These are phyloP conservation scores for Chenopodium berlandieri DNA, from an alignment of 148 eudicot genomes.

Conservation along the genomic window DNA sequence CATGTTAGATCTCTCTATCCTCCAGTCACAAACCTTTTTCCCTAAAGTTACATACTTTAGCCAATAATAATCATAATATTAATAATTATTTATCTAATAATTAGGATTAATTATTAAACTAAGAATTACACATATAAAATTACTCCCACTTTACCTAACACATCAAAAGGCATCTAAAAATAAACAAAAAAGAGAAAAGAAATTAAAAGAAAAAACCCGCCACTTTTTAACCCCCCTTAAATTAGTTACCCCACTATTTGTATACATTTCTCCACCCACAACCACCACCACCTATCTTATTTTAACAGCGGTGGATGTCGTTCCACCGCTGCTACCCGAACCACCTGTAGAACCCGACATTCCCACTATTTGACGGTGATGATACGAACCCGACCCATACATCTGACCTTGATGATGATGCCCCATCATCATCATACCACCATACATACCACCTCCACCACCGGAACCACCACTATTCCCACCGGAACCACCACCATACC, in stretches of 20 bases:
- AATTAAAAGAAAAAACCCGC: not conserved
- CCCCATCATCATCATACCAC: constrained; percentile 31
- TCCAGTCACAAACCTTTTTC: not conserved
- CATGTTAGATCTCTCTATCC: not conserved
- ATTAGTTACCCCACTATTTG: not conserved
- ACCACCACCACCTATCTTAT: not conserved
- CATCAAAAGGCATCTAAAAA: not conserved
- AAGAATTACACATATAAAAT: not conserved
- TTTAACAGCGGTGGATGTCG: not conserved
- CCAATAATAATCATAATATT: not conserved
- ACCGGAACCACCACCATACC: constrained; percentile 6
- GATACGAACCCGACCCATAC: constrained; percentile 26
- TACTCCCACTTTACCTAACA: not conserved
- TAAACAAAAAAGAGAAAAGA: not conserved
- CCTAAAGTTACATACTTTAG: not conserved
- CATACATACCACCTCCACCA: constrained; percentile 17
- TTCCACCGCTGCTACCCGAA: not conserved
- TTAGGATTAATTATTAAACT: not conserved
- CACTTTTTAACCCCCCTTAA: not conserved
- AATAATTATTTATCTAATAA: not conserved
- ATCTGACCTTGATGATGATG: constrained; percentile 32
- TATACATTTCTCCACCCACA: not conserved
- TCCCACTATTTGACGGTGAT: constrained; percentile 3
- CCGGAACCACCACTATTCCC: constrained; percentile 13
- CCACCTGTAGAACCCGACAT: not conserved